phyloP scores from a whole-genome alignment of 148 eudicot species.

The Persicaria tinctoria region DNA sequence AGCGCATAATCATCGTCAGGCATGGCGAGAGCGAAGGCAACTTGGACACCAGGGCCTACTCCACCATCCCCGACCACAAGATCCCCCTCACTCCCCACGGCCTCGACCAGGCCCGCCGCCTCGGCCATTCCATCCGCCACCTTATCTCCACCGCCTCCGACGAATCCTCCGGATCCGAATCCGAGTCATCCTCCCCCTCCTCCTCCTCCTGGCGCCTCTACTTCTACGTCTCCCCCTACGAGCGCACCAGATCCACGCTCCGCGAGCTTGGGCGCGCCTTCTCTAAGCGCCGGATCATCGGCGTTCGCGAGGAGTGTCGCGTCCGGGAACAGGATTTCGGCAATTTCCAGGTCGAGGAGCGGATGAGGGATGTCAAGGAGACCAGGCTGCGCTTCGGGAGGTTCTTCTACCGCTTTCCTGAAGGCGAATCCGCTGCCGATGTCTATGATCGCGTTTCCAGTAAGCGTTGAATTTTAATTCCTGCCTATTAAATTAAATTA shows the following conservation, averaged over 20 bases:
- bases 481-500: background rate
- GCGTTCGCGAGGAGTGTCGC: constrained; percentile 83
- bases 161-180: constrained; percentile 21
- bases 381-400: constrained; percentile 62
- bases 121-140: constrained; percentile 41
- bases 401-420: constrained; percentile 86
- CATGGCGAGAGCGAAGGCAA: constrained; percentile 89
- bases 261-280: constrained; percentile 70
- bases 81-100: constrained; percentile 58
- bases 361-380: constrained; percentile 61
- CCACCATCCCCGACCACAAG: constrained; percentile 54
- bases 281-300: constrained; percentile 41
- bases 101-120: constrained; percentile 34
- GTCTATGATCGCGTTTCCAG: constrained; percentile 95
- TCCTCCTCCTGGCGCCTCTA: constrained; percentile 43
- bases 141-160: constrained; percentile 28
- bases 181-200: background rate
- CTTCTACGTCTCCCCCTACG: constrained; percentile 84
- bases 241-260: constrained; percentile 59
- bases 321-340: constrained; percentile 90
- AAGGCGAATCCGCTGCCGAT: constrained; percentile 94
- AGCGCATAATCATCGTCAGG: constrained; percentile 67
- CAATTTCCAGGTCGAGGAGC: constrained; percentile 68
- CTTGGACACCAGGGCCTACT: constrained; percentile 42
- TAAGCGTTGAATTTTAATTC: constrained; percentile 21